Conservation (phyloP, 306 rosid species). For the Herpetospermum pedunculosum region DNA sequence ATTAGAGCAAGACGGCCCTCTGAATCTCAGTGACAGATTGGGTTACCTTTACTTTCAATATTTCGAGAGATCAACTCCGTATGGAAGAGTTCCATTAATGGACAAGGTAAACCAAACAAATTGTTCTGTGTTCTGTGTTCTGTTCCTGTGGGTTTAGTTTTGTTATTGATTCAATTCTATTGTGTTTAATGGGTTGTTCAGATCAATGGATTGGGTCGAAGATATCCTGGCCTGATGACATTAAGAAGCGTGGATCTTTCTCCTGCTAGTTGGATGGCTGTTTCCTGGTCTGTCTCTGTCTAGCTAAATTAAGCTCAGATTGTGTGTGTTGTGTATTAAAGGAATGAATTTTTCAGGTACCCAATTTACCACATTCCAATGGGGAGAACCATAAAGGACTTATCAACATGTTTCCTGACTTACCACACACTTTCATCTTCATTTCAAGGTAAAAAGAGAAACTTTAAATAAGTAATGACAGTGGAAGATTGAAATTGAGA, state of each 20-base stretch:
- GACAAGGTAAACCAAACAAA: constrained; percentile 59
- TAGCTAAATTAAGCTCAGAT: not conserved
- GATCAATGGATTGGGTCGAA: constrained; percentile 58
- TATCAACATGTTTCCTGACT: constrained; percentile 80
- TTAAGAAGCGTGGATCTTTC: constrained; percentile 93
- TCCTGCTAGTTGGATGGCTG: constrained; percentile 98
- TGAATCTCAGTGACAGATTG: constrained; percentile 55
- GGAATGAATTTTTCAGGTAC: constrained; percentile 43
- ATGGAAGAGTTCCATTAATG: constrained; percentile 92
- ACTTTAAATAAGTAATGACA: too few species aligned
- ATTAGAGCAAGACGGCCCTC: constrained; percentile 44
- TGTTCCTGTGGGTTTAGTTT: not conserved
- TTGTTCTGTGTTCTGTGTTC: not conserved
- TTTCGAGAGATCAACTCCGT: constrained; percentile 90
- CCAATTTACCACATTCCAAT: constrained; percentile 96
- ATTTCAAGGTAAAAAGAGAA: constrained; percentile 54
- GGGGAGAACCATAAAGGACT: constrained; percentile 89
- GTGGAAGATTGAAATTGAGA: too few species aligned
- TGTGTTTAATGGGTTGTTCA: constrained; percentile 22
- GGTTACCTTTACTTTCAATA: constrained; percentile 67
- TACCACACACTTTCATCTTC: constrained; percentile 98
- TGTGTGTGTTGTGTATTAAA: not conserved
- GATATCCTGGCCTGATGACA: constrained; percentile 82
- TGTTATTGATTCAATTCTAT: not conserved
- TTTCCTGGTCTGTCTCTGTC: constrained; percentile 56